Conservation (phyloP, 805 yeast species). For the Ogataea ramenticola region DNA sequence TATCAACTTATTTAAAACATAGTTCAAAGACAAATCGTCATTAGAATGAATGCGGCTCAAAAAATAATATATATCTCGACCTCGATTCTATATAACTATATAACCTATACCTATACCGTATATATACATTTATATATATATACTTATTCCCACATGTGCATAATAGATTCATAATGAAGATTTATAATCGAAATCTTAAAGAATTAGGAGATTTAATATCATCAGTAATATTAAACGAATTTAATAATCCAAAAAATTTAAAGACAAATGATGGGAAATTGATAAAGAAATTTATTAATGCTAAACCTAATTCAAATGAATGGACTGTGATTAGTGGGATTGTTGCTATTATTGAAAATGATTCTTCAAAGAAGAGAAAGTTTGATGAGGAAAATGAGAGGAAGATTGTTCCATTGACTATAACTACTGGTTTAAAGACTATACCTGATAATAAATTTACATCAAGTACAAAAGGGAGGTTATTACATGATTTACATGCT, state of each 20-base stretch:
- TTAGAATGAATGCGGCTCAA: neutral
- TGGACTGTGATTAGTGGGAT: conserved; percentile 83
- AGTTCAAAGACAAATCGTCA: neutral
- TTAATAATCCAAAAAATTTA: conserved; percentile 5
- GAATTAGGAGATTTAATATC: conserved; percentile 12
- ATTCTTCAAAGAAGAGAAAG: neutral
- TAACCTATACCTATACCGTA: too few relatives aligned
- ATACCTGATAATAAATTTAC: conserved; percentile 41
- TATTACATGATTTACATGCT: conserved; percentile 88
- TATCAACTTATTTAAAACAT: conserved; percentile 5
- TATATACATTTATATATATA: neutral
- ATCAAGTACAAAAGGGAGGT: conserved; percentile 40
- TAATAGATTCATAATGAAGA: too few relatives aligned
- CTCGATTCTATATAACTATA: neutral
- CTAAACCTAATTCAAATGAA: conserved; percentile 63
- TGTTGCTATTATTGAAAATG: conserved; percentile 32
- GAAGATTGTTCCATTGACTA: conserved; percentile 29
- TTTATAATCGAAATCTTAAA: neutral
- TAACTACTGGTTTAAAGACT: conserved; percentile 82
- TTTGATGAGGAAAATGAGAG: conserved; percentile 5
- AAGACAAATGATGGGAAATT: conserved; percentile 4
- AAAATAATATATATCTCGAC: neutral
- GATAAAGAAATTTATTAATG: conserved; percentile 9
- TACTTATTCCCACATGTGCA: neutral
- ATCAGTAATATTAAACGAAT: conserved; percentile 7